Evolutionary conservation across 2,329 filamentous ascomycete genomes (phyloP).

Genomic region (Dryadomyces quercus-mongolicae): DNA sequence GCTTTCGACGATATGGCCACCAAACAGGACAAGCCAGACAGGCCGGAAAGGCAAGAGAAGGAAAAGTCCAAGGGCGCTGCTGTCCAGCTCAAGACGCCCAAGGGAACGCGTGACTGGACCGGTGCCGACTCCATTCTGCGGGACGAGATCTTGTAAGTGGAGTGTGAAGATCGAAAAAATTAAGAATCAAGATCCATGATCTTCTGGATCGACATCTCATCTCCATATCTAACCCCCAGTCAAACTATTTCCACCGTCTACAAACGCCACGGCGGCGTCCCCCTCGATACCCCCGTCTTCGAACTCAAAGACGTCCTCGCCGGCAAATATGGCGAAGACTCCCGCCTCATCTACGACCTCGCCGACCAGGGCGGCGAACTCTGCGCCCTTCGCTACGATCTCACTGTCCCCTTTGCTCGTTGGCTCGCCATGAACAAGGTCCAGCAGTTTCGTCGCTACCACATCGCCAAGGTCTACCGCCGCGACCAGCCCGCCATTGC

Average conservation of each 20-base stretch:
- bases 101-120: slow-evolving; percentile 64
- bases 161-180: too few relatives aligned
- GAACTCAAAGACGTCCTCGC: slow-evolving; percentile 60
- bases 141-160: slow-evolving; percentile 46
- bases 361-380: slow-evolving; percentile 75
- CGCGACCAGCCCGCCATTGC: slow-evolving; percentile 49
- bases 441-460: slow-evolving; percentile 82
- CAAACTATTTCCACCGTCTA: slow-evolving; percentile 13
- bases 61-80: slow-evolving; percentile 12
- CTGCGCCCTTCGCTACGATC: slow-evolving; percentile 68
- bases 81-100: slow-evolving; percentile 56
- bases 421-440: slow-evolving; percentile 89
- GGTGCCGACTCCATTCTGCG: slow-evolving; percentile 56
- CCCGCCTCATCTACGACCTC: slow-evolving; percentile 59
- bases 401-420: slow-evolving; percentile 56
- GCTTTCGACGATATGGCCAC: background rate
- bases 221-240: slow-evolving; percentile 8
- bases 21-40: background rate
- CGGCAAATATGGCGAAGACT: slow-evolving; percentile 51
- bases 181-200: too few relatives aligned
- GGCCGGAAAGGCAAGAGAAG: background rate
- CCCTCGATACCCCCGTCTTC: slow-evolving; percentile 64
- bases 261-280: slow-evolving; percentile 53
- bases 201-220: too few relatives aligned
- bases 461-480: slow-evolving; percentile 82